Evolutionary conservation across 2,329 filamentous ascomycete species (phyloP), one percentile per base, ranked within the genome.

Genomic region (Sclerotinia glacialis): DNA sequence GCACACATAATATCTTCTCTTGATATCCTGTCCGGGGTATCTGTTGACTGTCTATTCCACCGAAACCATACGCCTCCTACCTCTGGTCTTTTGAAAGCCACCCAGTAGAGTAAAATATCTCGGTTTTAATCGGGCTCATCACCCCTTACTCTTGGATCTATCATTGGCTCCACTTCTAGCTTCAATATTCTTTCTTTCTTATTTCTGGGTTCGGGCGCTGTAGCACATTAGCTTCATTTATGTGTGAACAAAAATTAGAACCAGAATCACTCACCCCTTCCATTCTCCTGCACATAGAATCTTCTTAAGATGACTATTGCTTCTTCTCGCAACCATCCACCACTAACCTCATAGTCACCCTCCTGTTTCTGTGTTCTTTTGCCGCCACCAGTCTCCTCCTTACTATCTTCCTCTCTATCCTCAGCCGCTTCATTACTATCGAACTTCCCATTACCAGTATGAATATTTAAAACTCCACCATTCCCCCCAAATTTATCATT

Each of bases 271-370:
- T 73, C 80, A 91, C 91, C 92, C 83, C 95, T 91, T 70, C 91
- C 92, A 78, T 99, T 99, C 79, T 99, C 93, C 79, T 99, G 95
- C 42, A 99, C 91, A 77, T 99, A 99, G 78, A 99, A 99, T 67
- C 94, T 88, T 70, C 96, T 85, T 71, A 99, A 82, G 71, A 99
- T 79, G 78, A 94, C 93, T 68, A 99, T 96, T 5, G 95, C 94
- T 76, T 98, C 94, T 74, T 65, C 68, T 52, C 92, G 86, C 74
- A 92, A 92, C 81, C 96, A 89, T 1, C 93, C 94, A 49, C 93
- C 92, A 76, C 93, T 89, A 66, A 92, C 92, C 55, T 90, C 88
- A 76, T 91, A 97, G 6, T 91, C 87, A 12, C 82, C 83, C 76
- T 97, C 93, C 55, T 96, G 85, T 70, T 89, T 89, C 52, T 68